Percentiles rank a stretch among this genome's conserved stretches.
Evolutionary conservation across 139 green algal species (phyloP).

Genomic region (Chlorokybus atmophyticus): DNA sequence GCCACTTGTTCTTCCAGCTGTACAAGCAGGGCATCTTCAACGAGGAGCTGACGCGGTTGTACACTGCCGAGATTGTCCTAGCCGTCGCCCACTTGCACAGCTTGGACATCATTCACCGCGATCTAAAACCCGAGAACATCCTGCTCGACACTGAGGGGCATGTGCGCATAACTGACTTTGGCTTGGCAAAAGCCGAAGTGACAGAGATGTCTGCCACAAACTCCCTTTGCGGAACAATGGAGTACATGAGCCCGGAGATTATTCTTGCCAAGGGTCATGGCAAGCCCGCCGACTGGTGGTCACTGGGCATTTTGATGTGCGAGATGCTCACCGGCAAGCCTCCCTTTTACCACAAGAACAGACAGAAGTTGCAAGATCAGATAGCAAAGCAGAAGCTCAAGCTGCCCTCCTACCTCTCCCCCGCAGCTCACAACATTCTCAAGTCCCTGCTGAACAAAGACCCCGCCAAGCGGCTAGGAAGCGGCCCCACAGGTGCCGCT

Average conservation of each 20-base stretch:
- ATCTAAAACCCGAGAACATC: conserved; percentile 85
- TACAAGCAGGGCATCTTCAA: conserved; percentile 53
- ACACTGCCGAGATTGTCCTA: conserved; percentile 84
- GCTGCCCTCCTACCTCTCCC: conserved; percentile 36
- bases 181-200: conserved; percentile 72
- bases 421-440: conserved; percentile 37
- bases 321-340: conserved; percentile 86
- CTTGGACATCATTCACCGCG: conserved; percentile 51
- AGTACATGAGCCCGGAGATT: conserved; percentile 70
- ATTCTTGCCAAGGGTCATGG: conserved; percentile 68
- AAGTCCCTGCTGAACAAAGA: conserved; percentile 70
- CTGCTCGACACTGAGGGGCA: conserved; percentile 86
- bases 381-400: conserved; percentile 70
- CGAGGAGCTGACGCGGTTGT: conserved; percentile 76
- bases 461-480: conserved; percentile 62
- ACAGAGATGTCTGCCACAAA: conserved; percentile 53
- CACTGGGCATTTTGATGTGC: conserved; percentile 82
- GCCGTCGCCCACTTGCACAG: conserved; percentile 82
- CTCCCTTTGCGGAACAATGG: conserved; percentile 86
- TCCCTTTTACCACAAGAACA: conserved; percentile 76
- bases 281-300: conserved; percentile 93
- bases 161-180: conserved; percentile 65
- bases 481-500: conserved; percentile 41
- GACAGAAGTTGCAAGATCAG: conserved; percentile 67
- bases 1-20: conserved; percentile 96